phyloP scores from a whole-genome alignment of 1,284 basidiomycete species.

The Papiliotrema nemorosa region DNA sequence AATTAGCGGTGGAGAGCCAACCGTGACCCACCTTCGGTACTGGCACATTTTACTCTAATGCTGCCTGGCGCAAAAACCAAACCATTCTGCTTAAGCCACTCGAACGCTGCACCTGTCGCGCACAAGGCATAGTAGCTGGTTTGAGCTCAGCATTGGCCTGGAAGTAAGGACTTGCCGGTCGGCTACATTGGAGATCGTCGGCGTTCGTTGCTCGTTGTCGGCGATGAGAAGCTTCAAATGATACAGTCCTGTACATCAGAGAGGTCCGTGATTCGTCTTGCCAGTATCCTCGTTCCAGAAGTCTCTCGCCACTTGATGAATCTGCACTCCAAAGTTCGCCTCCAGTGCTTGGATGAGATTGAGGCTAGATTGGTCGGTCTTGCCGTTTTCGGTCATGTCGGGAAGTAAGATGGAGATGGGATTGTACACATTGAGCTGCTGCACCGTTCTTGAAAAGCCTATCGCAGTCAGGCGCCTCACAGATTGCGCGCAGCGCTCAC shows the following conservation, averaged over 20 bases:
- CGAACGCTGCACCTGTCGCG: conserved; percentile 78
- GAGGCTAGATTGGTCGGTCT: not conserved
- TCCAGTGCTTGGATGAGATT: not conserved
- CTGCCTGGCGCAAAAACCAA: conserved; percentile 66
- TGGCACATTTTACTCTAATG: conserved; percentile 72
- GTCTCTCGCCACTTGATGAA: not conserved
- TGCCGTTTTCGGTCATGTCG: not conserved
- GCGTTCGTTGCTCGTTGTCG: conserved; percentile 70
- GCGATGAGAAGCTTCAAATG: conserved; percentile 55
- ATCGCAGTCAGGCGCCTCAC: not conserved
- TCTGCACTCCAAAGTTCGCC: not conserved
- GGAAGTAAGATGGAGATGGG: not conserved
- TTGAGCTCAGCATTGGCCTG: not conserved
- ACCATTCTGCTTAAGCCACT: conserved; percentile 66
- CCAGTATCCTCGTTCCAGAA: not conserved
- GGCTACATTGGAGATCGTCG: conserved; percentile 66
- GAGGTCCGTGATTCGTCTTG: not conserved
- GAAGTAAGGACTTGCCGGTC: conserved; percentile 60
- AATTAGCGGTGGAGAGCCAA: not conserved
- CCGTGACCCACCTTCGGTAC: conserved; percentile 57
- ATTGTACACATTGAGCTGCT: not conserved
- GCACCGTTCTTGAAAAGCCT: not conserved
- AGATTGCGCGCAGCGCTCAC: not conserved
- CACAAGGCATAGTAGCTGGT: conserved; percentile 80
- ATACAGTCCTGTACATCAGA: not conserved